Evolutionary conservation across 1,139 yeast species (phyloP).

Genomic region (Petasospora rhodanensis): DNA sequence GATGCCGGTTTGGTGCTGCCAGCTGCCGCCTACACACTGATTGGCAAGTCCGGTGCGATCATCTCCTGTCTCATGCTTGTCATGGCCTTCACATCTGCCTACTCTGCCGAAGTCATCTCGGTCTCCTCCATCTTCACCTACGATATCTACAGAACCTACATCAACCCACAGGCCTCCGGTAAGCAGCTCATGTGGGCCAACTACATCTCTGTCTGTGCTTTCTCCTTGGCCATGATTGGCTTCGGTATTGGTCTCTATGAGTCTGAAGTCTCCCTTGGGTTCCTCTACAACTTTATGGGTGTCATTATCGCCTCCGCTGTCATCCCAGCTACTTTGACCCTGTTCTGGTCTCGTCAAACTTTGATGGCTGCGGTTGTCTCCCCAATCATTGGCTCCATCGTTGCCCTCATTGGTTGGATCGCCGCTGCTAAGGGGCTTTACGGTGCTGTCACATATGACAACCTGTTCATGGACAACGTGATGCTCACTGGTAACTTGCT

Average conservation of each 20-base stretch:
- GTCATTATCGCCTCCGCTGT: constrained; percentile 84
- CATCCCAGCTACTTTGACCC: constrained; percentile 65
- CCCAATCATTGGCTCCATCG: constrained; percentile 57
- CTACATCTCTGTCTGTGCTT: constrained; percentile 43
- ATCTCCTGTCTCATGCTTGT: constrained; percentile 72
- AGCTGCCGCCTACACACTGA: constrained; percentile 76
- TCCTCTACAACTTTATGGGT: constrained; percentile 82
- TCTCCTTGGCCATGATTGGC: constrained; percentile 61
- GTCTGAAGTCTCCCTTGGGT: constrained; percentile 83
- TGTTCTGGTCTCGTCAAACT: constrained; percentile 67
- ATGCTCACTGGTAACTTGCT: constrained; percentile 86
- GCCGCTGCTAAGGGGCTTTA: constrained; percentile 51
- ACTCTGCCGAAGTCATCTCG: constrained; percentile 86
- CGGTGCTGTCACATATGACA: constrained; percentile 52
- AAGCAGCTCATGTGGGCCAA: constrained; percentile 51
- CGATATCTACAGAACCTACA: constrained; percentile 75
- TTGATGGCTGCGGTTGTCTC: constrained; percentile 53
- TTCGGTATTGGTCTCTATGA: constrained; percentile 78
- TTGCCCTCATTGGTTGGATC: constrained; percentile 66
- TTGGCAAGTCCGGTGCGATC: constrained; percentile 86
- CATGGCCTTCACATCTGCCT: constrained; percentile 78
- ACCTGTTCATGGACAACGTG: constrained; percentile 72
- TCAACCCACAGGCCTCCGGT: constrained; percentile 75
- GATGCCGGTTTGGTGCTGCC: constrained; percentile 81
- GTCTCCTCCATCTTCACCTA: constrained; percentile 82